phyloP scores from a whole-genome alignment of 139 green algal genomes.

The Pleodorina starrii region DNA sequence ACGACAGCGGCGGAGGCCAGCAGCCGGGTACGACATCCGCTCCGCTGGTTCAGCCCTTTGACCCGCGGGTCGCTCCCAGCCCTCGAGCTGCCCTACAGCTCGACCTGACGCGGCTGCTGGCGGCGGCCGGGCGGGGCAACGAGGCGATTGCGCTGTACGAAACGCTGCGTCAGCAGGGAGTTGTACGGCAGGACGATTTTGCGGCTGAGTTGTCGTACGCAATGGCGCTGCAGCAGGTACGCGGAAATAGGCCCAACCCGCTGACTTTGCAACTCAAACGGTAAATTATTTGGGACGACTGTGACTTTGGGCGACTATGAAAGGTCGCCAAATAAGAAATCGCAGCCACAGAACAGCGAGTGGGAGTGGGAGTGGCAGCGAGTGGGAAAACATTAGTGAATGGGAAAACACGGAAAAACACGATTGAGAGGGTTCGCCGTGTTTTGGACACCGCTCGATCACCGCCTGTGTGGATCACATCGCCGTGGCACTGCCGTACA shows the following conservation, averaged over 20 bases:
- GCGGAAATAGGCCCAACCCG: no score
- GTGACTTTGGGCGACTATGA: no score
- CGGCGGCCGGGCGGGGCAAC: not conserved
- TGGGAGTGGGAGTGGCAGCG: no score
- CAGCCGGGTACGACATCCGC: not conserved
- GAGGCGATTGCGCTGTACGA: conserved; percentile 48
- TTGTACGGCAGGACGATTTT: conserved; percentile 20
- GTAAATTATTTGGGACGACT: no score
- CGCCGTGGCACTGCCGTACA: not conserved
- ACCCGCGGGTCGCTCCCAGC: not conserved
- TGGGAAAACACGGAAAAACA: no score
- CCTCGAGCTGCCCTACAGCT: conserved; percentile 43
- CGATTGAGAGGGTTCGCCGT: no score
- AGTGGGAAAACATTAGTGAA: no score
- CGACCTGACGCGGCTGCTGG: conserved; percentile 36
- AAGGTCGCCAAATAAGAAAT: no score
- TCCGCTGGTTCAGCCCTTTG: not conserved
- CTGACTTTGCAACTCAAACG: no score
- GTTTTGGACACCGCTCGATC: no score
- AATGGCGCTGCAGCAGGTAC: conserved; percentile 51
- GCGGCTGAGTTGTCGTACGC: conserved; percentile 50
- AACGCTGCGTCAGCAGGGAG: not conserved
- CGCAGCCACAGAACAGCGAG: no score
- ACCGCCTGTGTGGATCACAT: no score
- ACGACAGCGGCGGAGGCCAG: not conserved